Evolutionary conservation across 306 rosid species (phyloP), one percentile per base, ranked within the genome.

Genomic region (Albizia julibrissin): DNA sequence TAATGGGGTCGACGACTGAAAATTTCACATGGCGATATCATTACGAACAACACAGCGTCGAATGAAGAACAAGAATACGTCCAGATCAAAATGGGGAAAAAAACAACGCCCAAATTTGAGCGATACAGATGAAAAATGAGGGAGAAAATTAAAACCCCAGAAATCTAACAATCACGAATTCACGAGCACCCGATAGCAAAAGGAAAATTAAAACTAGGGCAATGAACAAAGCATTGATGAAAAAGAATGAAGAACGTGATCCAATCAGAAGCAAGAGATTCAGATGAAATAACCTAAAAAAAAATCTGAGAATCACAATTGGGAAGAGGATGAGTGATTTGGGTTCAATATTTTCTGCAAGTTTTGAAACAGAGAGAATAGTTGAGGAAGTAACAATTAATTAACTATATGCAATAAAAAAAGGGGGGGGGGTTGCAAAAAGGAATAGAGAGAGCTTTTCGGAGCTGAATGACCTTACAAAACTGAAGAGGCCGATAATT

Each of bases 371-470:
- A 64, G 69, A 52, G 83, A 44, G 18, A 40, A 43, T 42, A 10
- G 21, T 14, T 70, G 37, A 65, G 59, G 79, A 76, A 79, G 43
- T 33, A 62, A 64, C 26, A 62, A 54, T 15, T 19, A 62, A 56
- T 6, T 56, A 56, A 47, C 31, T 24, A 88, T 46, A 75, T 81
- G 65, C 80, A 22, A 74, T 79, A 39, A 46, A 59, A 13, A 11
- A 15, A 31, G 13, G 13, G 1, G 13, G 4, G 4, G 1, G 5
- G 4, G n/a, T 29, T 15, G 3, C 5, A 3, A 29, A 15, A 29
- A 64, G n/a, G n/a, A 64, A 64, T 15, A 29, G 69, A 64, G 68
- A 64, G 69, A 61, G 34, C 26, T 11, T 64, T 27, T 29, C 40
- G 69, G 69, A 62, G 16, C 18, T 59, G 18, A 12, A 13, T 62